Conservation (phyloP, 306 rosid species). For the Castanea crenata region DNA sequence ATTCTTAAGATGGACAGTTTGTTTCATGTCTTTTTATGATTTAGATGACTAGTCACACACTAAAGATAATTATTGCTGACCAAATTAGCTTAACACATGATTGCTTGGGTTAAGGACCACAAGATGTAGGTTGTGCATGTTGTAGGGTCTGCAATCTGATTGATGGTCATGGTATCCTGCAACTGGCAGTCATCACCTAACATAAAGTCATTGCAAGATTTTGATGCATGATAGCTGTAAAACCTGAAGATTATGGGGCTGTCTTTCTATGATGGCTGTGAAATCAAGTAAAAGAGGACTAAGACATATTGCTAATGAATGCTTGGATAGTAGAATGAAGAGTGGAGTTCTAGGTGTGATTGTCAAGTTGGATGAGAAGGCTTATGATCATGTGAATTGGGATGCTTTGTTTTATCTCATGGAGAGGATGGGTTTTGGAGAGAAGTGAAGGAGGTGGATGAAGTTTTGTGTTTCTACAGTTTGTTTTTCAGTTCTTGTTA, state of each 20-base stretch:
- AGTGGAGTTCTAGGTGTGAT: too few species aligned
- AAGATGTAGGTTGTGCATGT: neutral
- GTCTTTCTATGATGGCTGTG: neutral
- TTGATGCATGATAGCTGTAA: neutral
- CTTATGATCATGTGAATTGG: too few species aligned
- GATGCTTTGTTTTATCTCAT: too few species aligned
- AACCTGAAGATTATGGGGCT: neutral
- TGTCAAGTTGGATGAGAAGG: too few species aligned
- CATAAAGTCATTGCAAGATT: neutral
- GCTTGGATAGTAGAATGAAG: too few species aligned
- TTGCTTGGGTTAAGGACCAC: neutral
- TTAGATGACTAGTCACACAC: neutral
- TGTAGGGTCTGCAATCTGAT: neutral
- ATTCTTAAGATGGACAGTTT: slow-evolving; percentile 6
- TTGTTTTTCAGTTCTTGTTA: too few species aligned
- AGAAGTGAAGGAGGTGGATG: too few species aligned
- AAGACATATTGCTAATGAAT: too few species aligned
- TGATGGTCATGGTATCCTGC: neutral
- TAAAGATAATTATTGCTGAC: neutral
- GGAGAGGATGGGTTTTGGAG: too few species aligned
- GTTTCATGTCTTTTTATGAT: slow-evolving; percentile 23
- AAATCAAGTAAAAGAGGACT: neutral
- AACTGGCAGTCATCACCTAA: neutral
- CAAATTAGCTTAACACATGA: neutral
- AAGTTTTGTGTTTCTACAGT: too few species aligned